These are phyloP conservation scores for Fusarium sublunatum DNA, from an alignment of 2,329 filamentous ascomycete genomes.

Conservation along the genomic window DNA sequence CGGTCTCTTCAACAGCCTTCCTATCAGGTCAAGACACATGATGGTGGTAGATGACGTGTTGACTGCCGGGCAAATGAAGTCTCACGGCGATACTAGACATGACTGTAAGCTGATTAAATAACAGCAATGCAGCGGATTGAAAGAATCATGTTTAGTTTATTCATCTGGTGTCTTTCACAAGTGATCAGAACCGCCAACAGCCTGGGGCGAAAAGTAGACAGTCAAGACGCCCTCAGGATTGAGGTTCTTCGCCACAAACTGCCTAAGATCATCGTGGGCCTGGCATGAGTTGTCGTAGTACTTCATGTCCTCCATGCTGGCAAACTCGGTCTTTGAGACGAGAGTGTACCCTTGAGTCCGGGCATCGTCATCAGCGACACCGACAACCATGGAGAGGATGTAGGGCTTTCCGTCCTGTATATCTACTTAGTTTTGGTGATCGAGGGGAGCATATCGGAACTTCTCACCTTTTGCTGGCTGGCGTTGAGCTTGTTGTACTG, in stretches of 20 bases:
- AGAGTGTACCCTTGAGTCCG: constrained; percentile 75
- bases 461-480: constrained; percentile 56
- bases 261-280: constrained; percentile 58
- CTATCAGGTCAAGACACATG: too few relatives aligned
- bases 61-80: too few relatives aligned
- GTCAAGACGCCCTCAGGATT: constrained; percentile 54
- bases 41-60: too few relatives aligned
- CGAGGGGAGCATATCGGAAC: neutral
- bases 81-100: too few relatives aligned
- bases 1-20: too few relatives aligned
- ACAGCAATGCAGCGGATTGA: too few relatives aligned
- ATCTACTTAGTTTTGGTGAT: constrained; percentile 3
- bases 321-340: constrained; percentile 71
- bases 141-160: neutral
- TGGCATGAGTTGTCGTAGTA: constrained; percentile 71
- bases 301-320: constrained; percentile 73
- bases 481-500: constrained; percentile 57
- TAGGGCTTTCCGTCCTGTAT: constrained; percentile 77
- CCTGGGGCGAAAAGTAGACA: constrained; percentile 55
- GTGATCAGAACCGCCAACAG: constrained; percentile 43
- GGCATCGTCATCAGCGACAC: constrained; percentile 65
- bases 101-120: too few relatives aligned
- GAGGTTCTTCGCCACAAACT: constrained; percentile 46
- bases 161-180: neutral
- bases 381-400: constrained; percentile 68